A percentile compares a stretch with the other conserved stretches of the same genome.
phyloP scores from a whole-genome alignment of 2,329 filamentous ascomycete genomes.

The Polytolypa hystricis region DNA sequence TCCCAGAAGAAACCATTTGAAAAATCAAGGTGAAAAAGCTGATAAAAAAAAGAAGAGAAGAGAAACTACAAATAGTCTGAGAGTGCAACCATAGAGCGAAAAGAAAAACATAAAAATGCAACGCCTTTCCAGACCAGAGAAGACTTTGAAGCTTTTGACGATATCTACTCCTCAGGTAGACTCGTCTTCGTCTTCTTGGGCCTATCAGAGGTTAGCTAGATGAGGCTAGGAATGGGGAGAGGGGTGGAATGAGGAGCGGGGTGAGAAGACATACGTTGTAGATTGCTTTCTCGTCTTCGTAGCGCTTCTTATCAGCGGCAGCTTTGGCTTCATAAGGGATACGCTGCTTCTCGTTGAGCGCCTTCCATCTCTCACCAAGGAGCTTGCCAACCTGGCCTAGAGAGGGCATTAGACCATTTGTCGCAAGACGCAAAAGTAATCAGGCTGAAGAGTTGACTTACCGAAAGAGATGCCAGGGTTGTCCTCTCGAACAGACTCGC shows the following conservation, averaged over 20 bases:
- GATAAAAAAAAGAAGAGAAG: not conserved
- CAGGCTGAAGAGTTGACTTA: not conserved
- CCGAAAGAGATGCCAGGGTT: conserved; percentile 90
- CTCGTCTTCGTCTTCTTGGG: conserved; percentile 13
- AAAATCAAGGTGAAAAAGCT: not conserved
- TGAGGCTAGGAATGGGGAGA: conserved; percentile 6
- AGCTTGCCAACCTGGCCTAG: conserved; percentile 94
- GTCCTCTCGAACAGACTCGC: conserved; percentile 94
- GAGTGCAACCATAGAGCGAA: not conserved
- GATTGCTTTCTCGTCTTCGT: conserved; percentile 92
- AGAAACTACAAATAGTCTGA: not conserved
- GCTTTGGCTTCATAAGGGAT: conserved; percentile 94
- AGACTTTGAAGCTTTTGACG: no score
- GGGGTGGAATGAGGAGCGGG: not conserved
- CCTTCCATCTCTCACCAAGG: conserved; percentile 98
- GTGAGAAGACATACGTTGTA: conserved; percentile 60
- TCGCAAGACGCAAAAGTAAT: not conserved
- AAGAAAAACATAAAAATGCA: no score
- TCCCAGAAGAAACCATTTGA: no score
- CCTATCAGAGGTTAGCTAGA: conserved; percentile 7
- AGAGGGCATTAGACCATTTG: not conserved
- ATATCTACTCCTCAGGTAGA: conserved; percentile 7
- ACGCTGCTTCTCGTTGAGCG: conserved; percentile 83
- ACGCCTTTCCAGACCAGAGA: no score
- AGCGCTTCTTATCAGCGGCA: conserved; percentile 94